Evolutionary conservation across 345 rosid species (phyloP), one percentile per base, ranked within the genome.

Genomic region (Gossypium arboreum): DNA sequence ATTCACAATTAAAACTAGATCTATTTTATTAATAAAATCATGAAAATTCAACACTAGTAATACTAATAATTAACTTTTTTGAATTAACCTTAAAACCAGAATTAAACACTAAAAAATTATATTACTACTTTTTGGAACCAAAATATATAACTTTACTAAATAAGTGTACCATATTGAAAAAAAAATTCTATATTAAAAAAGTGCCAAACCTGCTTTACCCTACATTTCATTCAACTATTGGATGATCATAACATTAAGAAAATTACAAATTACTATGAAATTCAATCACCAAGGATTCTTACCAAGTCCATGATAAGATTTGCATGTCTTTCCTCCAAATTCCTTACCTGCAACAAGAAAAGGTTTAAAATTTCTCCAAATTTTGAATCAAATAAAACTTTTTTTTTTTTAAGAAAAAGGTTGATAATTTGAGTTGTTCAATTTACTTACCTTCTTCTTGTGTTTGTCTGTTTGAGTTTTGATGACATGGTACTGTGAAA

Each of bases 361-460:
- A 48, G 22, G 20, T 48, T 20, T 52, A 47, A 29, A 48, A 13
- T 22, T 67, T 4, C 11, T 11, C 10, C 18, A 3, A 65, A 44
- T 4, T 4, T 45, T 66, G 10, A 18, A 44, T 11, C 0, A 44
- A 20, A 68, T 9, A 2, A 12, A 5, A 5, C 41, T 34, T 34
- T 34, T 4, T 34, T 34, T 34, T 4, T 4, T 34, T 34, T 1
- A 0, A 34, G 3, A 12, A 20, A 22, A n/a, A 18, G 20, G 24
- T 12, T 17, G 51, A 65, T 43, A 4, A 12, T 25, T 13, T 48
- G 24, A 8, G 60, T 6, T 44, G 20, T 65, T 74, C 25, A 20
- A 18, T 27, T 58, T 20, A 75, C 79, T 76, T 13, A 87, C 91
- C 91, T 87, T 87, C 82, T 87, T 87, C 84, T n/a, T 82, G 68